These are phyloP conservation scores for Pythium sp. DNA, from an alignment of 352 stramenopile species.

Conservation along the genomic window DNA sequence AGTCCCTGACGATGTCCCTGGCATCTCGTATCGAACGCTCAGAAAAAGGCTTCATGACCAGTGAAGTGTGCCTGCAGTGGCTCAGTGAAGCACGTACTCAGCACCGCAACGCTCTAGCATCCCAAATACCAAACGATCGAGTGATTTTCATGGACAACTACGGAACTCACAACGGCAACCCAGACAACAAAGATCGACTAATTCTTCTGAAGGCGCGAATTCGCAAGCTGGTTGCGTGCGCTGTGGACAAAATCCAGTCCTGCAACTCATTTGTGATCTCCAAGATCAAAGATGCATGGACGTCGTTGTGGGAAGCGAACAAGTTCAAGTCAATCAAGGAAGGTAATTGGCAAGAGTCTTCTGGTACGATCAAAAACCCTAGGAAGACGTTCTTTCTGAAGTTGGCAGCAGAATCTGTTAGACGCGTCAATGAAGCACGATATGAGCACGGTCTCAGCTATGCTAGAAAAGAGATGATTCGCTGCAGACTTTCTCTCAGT, in stretches of 20 bases:
- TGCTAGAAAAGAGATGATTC: too few species aligned
- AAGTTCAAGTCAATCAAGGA: too few species aligned
- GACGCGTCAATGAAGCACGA: too few species aligned
- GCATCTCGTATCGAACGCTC: neutral
- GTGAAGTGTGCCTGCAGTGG: neutral
- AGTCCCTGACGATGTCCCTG: neutral
- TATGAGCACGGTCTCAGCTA: too few species aligned
- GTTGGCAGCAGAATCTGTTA: too few species aligned
- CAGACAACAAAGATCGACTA: neutral
- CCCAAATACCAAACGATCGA: neutral
- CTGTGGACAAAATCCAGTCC: neutral
- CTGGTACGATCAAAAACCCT: too few species aligned
- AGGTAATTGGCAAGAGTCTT: too few species aligned
- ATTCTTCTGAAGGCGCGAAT: neutral
- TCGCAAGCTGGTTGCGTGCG: neutral
- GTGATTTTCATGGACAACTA: neutral
- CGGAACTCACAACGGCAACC: neutral
- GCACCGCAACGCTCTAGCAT: neutral
- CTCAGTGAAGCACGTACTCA: neutral
- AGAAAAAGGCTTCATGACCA: slow-evolving; percentile 3
- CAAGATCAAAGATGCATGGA: slow-evolving; percentile 1
- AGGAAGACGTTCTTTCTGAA: too few species aligned
- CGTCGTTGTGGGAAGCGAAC: neutral
- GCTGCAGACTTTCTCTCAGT: too few species aligned
- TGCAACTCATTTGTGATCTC: slow-evolving; percentile 1